These are phyloP conservation scores for Myrmaecium sp. DNA, from an alignment of 2,329 filamentous ascomycete species.

Conservation along the genomic window DNA sequence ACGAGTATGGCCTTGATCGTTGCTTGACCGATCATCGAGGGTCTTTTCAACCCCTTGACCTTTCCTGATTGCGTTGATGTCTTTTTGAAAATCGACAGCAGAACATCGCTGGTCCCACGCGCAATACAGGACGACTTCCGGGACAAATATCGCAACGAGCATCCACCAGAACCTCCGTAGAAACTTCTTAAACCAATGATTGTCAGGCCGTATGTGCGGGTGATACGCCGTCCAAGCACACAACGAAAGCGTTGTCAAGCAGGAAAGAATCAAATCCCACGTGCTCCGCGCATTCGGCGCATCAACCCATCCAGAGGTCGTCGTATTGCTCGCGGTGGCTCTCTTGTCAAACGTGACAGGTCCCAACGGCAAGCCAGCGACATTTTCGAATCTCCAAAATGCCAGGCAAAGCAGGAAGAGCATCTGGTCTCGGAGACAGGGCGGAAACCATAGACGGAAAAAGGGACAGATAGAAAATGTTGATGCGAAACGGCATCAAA, in stretches of 20 bases:
- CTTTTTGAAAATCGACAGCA: conserved; percentile 3
- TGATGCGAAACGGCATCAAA: too few species aligned
- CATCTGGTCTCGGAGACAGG: too few species aligned
- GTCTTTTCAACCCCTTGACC: conserved; percentile 2
- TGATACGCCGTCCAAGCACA: conserved; percentile 14
- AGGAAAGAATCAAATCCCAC: conserved; percentile 9
- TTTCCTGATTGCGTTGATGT: conserved; percentile 5
- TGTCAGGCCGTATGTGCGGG: conserved; percentile 8
- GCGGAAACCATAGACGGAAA: too few species aligned
- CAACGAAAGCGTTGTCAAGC: conserved; percentile 10
- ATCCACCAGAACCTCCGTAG: conserved; percentile 8
- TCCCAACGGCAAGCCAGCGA: too few species aligned
- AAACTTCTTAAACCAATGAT: neutral
- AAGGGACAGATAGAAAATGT: too few species aligned
- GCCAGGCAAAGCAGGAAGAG: too few species aligned
- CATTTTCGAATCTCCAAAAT: too few species aligned
- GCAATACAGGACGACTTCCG: conserved; percentile 10
- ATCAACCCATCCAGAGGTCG: too few species aligned
- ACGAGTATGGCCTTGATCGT: too few species aligned
- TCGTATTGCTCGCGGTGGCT: too few species aligned
- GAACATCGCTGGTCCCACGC: conserved; percentile 12
- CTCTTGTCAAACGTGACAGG: too few species aligned
- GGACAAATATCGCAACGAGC: conserved; percentile 8
- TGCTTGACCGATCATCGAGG: neutral
- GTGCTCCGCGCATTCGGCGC: conserved; percentile 9